Conservation (phyloP, 352 stramenopile genomes). For the Pythium aristosporum region DNA sequence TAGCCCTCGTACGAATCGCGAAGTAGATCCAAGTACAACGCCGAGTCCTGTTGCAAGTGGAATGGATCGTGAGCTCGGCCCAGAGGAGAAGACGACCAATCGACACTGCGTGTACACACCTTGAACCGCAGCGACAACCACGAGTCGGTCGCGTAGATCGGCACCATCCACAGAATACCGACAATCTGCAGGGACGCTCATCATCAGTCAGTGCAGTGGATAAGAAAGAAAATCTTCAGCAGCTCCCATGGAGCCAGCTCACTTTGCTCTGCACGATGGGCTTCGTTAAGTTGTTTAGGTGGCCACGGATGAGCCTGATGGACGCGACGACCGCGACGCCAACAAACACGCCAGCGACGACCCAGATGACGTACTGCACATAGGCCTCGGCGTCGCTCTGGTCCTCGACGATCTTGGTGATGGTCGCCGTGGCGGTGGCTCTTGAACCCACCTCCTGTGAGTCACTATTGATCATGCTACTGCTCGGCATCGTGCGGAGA, state of each 20-base stretch:
- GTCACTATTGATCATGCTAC: background rate
- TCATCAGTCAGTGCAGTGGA: no score
- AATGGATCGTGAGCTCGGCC: background rate
- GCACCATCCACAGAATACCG: slow-evolving; percentile 98
- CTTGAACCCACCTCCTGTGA: background rate
- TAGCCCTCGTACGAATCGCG: slow-evolving; percentile 98
- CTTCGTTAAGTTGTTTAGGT: slow-evolving; percentile 91
- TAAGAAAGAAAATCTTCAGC: background rate
- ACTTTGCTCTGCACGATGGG: slow-evolving; percentile 96
- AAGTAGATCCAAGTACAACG: slow-evolving; percentile 92
- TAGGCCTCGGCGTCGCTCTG: slow-evolving; percentile 41
- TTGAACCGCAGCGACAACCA: slow-evolving; percentile 98
- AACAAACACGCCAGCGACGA: slow-evolving; percentile 90
- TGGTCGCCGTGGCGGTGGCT: background rate
- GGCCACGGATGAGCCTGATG: slow-evolving; percentile 88
- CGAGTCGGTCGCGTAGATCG: slow-evolving; percentile 96
- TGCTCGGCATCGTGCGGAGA: background rate
- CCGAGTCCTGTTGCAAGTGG: slow-evolving; percentile 40
- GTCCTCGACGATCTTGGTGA: slow-evolving; percentile 1
- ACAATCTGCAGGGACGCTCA: slow-evolving; percentile 76
- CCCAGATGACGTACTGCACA: slow-evolving; percentile 74
- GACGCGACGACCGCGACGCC: slow-evolving; percentile 86
- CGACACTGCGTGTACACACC: slow-evolving; percentile 25
- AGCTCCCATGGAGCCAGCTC: background rate
- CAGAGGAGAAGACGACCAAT: background rate